Evolutionary conservation across 2,329 filamentous ascomycete genomes (phyloP).

Genomic region (Didymella pomorum): DNA sequence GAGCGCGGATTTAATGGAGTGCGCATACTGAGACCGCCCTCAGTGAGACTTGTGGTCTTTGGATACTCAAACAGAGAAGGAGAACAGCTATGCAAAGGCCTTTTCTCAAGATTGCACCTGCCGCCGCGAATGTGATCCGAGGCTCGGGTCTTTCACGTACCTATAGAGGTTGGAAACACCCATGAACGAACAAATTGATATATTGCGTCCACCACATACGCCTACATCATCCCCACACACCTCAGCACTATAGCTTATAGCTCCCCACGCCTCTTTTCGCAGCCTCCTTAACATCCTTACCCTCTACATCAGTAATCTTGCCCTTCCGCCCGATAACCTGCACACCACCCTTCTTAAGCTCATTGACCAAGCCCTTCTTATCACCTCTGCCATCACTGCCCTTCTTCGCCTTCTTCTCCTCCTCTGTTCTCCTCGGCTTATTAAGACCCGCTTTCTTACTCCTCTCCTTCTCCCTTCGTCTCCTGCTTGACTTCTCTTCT

Average conservation of each 20-base stretch:
- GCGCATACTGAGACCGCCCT: too few species aligned
- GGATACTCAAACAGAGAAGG: too few species aligned
- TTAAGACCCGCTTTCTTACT: conserved; percentile 72
- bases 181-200: conserved; percentile 2
- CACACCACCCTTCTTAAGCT: conserved; percentile 84
- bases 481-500: conserved; percentile 80
- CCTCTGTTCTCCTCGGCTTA: conserved; percentile 52
- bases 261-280: conserved; percentile 41
- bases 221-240: not conserved
- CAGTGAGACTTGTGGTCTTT: too few species aligned
- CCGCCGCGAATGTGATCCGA: too few species aligned
- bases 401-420: conserved; percentile 43
- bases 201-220: not conserved
- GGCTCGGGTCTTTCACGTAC: too few species aligned
- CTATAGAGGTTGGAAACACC: not conserved
- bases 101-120: too few species aligned
- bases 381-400: conserved; percentile 61
- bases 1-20: too few species aligned
- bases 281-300: conserved; percentile 68
- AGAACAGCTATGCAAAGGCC: too few species aligned
- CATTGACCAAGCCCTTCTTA: conserved; percentile 67
- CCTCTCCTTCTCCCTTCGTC: conserved; percentile 85
- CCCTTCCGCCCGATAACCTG: conserved; percentile 93
- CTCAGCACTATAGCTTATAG: conserved; percentile 41
- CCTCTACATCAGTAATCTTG: conserved; percentile 82